Evolutionary conservation across 1,284 basidiomycete species (phyloP).

Genomic region (Phellopilus nigrolimitatus): DNA sequence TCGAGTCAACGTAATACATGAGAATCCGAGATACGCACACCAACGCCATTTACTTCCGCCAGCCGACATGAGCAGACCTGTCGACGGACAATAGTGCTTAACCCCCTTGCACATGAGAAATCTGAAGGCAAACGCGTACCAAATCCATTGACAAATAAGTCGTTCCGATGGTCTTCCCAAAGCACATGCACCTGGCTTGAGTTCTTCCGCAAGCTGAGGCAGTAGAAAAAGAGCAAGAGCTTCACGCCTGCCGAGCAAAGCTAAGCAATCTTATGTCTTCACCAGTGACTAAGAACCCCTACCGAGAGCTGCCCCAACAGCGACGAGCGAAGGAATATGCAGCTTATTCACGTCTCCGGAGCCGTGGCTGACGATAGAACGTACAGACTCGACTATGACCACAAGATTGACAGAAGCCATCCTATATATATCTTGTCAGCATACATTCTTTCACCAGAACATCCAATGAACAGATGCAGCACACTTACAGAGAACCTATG

Average conservation of each 20-base stretch:
- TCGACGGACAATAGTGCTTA: constrained; percentile 11
- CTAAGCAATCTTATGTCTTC: too few species aligned
- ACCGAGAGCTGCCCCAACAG: constrained; percentile 82
- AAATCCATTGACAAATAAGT: constrained; percentile 78
- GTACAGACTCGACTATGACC: constrained; percentile 80
- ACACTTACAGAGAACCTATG: constrained; percentile 59
- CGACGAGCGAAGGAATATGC: constrained; percentile 77
- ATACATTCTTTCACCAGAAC: too few species aligned
- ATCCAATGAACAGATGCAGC: too few species aligned
- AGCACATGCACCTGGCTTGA: constrained; percentile 90
- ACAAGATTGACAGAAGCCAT: constrained; percentile 86
- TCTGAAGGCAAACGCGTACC: constrained; percentile 37
- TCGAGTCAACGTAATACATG: background rate
- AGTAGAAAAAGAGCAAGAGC: constrained; percentile 83
- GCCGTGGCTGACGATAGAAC: constrained; percentile 59
- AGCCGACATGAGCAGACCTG: constrained; percentile 85
- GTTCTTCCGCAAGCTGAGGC: constrained; percentile 69
- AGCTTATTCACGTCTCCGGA: constrained; percentile 59
- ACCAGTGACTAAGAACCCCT: constrained; percentile 13
- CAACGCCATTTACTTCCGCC: constrained; percentile 84
- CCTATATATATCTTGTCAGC: too few species aligned
- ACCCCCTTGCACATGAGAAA: background rate
- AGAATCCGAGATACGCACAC: constrained; percentile 49
- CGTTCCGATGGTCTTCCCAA: constrained; percentile 95
- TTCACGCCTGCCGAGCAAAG: constrained; percentile 62